Percentiles rank a stretch among this genome's conserved stretches.
Evolutionary conservation across 345 rosid species (phyloP).

Genomic region (Citrus trifoliata): DNA sequence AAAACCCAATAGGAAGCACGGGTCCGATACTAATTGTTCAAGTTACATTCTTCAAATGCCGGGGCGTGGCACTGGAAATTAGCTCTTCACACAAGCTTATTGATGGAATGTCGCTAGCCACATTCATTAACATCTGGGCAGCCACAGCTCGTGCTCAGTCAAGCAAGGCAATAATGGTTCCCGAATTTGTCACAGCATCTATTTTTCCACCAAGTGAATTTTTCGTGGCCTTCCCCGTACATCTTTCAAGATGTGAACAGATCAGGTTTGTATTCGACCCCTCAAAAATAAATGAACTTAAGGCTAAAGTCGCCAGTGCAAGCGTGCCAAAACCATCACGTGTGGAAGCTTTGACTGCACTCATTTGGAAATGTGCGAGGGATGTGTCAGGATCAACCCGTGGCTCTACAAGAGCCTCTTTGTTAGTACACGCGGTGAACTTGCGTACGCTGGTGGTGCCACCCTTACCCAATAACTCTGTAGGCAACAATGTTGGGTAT

Average conservation of each 20-base stretch:
- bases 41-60: not conserved
- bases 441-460: not conserved
- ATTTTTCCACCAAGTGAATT: not conserved
- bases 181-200: not conserved
- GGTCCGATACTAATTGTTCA: not conserved
- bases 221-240: not conserved
- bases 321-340: constrained; percentile 23
- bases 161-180: not conserved
- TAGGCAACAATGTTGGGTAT: constrained; percentile 9
- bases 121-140: not conserved
- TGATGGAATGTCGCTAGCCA: not conserved
- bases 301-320: constrained; percentile 15
- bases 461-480: not conserved
- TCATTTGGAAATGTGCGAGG: constrained; percentile 25
- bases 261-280: constrained; percentile 22
- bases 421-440: constrained; percentile 4
- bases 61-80: not conserved
- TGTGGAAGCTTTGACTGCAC: constrained; percentile 28
- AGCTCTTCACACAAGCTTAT: not conserved
- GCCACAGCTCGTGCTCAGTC: not conserved
- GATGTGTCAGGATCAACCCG: not conserved
- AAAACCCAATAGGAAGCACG: not conserved
- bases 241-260: not conserved
- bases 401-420: not conserved
- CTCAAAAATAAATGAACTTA: constrained; percentile 21